Percentiles rank a stretch among this genome's conserved stretches.
phyloP scores from a whole-genome alignment of 495 filamentous ascomycete genomes.

The Darksidea phi region DNA sequence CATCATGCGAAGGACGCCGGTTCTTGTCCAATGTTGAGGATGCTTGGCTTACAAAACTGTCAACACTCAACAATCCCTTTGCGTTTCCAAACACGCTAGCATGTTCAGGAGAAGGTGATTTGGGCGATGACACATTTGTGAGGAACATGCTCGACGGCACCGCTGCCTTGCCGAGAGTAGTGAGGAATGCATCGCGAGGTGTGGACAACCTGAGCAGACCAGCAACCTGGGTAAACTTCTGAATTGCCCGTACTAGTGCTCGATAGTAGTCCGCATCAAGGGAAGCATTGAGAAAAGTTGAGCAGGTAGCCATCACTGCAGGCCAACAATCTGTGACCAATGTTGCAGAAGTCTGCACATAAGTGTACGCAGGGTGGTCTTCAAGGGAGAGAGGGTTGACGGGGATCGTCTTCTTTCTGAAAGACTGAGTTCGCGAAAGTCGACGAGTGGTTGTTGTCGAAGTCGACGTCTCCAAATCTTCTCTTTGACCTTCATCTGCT shows the following conservation, averaged over 20 bases:
- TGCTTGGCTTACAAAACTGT: conserved; percentile 56
- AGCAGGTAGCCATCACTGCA: conserved; percentile 87
- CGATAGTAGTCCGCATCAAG: conserved; percentile 95
- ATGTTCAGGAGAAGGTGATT: conserved; percentile 51
- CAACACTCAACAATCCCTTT: conserved; percentile 64
- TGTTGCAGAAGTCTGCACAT: conserved; percentile 71
- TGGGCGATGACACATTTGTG: conserved; percentile 52
- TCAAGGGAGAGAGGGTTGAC: conserved; percentile 76
- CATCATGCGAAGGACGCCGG: conserved; percentile 55
- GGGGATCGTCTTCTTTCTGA: conserved; percentile 56
- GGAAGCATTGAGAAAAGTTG: conserved; percentile 88
- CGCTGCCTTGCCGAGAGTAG: conserved; percentile 87
- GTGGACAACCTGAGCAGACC: conserved; percentile 80
- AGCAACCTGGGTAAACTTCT: conserved; percentile 93
- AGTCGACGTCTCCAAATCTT: conserved; percentile 6
- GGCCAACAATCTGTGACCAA: conserved; percentile 95
- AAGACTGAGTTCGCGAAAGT: conserved; percentile 42
- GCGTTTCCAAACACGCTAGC: conserved; percentile 59
- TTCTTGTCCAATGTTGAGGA: conserved; percentile 51
- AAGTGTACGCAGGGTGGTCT: conserved; percentile 65
- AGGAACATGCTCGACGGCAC: conserved; percentile 74
- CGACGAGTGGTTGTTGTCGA: neutral
- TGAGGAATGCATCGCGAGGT: conserved; percentile 90
- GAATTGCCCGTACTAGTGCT: conserved; percentile 85
- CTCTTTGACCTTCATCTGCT: conserved; percentile 18